Percentiles rank a stretch among this genome's conserved stretches.
These are phyloP conservation scores for Plasmodium inui DNA, from an alignment of 169 alveolate species.

Conservation along the genomic window DNA sequence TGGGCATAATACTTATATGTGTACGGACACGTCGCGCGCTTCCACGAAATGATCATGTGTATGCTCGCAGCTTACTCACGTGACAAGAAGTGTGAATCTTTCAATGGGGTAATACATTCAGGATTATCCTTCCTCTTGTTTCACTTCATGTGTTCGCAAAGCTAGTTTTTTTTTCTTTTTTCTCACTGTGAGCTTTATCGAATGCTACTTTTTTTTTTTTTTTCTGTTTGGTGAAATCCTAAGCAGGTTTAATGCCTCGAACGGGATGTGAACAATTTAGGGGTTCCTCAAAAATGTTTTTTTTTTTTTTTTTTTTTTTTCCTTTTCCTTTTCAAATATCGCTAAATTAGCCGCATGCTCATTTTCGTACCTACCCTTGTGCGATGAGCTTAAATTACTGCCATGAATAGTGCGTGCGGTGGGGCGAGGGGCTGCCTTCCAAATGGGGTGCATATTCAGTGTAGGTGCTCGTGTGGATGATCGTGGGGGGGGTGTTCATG, in stretches of 20 bases:
- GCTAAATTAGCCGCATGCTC: not conserved
- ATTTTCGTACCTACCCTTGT: not conserved
- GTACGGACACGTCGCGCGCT: too few species aligned
- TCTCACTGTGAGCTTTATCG: not conserved
- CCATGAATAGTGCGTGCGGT: not conserved
- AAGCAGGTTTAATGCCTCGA: not conserved
- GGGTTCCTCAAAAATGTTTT: not conserved
- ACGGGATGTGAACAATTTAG: not conserved
- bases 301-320: not conserved
- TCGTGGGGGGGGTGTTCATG: too few species aligned
- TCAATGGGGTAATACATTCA: not conserved
- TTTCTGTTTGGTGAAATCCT: not conserved
- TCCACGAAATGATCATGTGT: too few species aligned
- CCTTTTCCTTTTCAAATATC: not conserved
- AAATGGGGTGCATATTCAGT: not conserved
- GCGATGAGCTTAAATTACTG: not conserved
- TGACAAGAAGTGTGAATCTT: too few species aligned
- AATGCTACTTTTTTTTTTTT: not conserved
- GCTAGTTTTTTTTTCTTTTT: not conserved
- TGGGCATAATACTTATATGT: too few species aligned
- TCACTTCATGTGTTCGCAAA: not conserved
- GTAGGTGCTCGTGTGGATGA: too few species aligned
- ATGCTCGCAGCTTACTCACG: too few species aligned
- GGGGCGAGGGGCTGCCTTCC: not conserved
- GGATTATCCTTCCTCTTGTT: not conserved